Evolutionary conservation across 345 rosid genomes (phyloP), one percentile per base, ranked within the genome.

Genomic region (Bruguiera gymnorhiza): DNA sequence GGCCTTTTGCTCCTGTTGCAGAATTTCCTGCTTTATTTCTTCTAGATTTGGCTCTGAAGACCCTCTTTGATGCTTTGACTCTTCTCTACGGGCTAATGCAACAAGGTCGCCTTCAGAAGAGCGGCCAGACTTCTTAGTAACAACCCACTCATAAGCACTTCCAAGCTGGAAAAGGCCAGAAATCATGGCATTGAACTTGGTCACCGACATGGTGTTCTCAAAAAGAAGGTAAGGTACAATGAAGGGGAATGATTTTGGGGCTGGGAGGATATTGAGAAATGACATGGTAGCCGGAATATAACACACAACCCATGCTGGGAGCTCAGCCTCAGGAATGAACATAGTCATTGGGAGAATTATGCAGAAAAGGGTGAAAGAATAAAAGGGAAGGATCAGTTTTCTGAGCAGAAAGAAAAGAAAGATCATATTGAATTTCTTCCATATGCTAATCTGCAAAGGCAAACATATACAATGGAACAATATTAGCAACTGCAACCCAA

Each of bases 261-360:
- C 88, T 1, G 98, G 98, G 26, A 93, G 93, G 78, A 93, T 90
- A 78, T 90, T 93, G 78, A 93, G 95, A 77, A 93, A 88, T 13
- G 98, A 93, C 98, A 93, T 90, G 32, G 96, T 87, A 5, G 97
- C 98, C 3, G 98, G 98, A 60, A 93, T 93, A 79, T 90, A 93
- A 68, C 97, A 93, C 36, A 93, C 98, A 72, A 93, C 93, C 98
- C 97, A 93, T 27, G 88, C 87, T 0, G 96, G 96, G n/a, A 93
- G 96, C 84, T 87, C 84, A 6, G 98, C 96, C 80, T 93, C 98
- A 0, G 98, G 98, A 24, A 93, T 59, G 29, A 93, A 93, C 98
- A 93, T 93, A 19, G 98, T 93, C 98, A 93, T 90, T 19, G 98
- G 98, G 34, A 93, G 80, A 76, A 93, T 88, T 51, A 93, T 88